These are phyloP conservation scores for Metschnikowia chrysomelidarum DNA, from an alignment of 805 yeast genomes.

Conservation along the genomic window DNA sequence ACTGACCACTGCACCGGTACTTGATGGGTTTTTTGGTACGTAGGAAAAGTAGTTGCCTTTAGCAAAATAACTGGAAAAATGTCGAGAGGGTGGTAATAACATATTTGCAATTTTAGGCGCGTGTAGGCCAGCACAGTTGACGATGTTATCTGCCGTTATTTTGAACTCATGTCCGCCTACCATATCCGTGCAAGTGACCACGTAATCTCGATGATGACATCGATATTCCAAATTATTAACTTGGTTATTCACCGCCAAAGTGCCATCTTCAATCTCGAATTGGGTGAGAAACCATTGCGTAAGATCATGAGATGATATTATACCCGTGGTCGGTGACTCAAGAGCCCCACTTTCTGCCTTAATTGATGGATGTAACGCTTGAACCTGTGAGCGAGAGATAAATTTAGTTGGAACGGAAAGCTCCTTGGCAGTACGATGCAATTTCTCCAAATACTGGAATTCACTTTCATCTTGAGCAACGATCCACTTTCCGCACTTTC, in stretches of 20 bases:
- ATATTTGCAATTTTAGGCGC: conserved; percentile 73
- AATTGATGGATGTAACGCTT: conserved; percentile 61
- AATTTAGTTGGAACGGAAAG: conserved; percentile 60
- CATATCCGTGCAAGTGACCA: conserved; percentile 28
- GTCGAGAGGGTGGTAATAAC: conserved; percentile 61
- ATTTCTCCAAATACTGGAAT: conserved; percentile 51
- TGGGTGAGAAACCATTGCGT: conserved; percentile 56
- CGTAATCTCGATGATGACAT: conserved; percentile 21
- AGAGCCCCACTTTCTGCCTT: conserved; percentile 59
- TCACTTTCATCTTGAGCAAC: conserved; percentile 77
- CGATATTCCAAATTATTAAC: conserved; percentile 43
- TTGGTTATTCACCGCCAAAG: conserved; percentile 58
- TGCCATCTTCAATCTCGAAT: conserved; percentile 61
- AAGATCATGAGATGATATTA: conserved; percentile 75
- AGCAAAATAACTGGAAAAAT: conserved; percentile 62
- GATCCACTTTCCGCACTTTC: conserved; percentile 78
- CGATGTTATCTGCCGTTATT: conserved; percentile 53
- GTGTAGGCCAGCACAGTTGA: conserved; percentile 78
- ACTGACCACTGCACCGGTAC: conserved; percentile 24
- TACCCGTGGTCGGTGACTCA: conserved; percentile 81
- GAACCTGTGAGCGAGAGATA: conserved; percentile 46
- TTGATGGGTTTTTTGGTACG: conserved; percentile 44
- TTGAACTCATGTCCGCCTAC: conserved; percentile 30
- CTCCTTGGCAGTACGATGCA: conserved; percentile 48
- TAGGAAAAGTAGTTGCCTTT: conserved; percentile 81